These are phyloP conservation scores for Lactarius akahatsu DNA, from an alignment of 768 basidiomycete species.

Conservation along the genomic window DNA sequence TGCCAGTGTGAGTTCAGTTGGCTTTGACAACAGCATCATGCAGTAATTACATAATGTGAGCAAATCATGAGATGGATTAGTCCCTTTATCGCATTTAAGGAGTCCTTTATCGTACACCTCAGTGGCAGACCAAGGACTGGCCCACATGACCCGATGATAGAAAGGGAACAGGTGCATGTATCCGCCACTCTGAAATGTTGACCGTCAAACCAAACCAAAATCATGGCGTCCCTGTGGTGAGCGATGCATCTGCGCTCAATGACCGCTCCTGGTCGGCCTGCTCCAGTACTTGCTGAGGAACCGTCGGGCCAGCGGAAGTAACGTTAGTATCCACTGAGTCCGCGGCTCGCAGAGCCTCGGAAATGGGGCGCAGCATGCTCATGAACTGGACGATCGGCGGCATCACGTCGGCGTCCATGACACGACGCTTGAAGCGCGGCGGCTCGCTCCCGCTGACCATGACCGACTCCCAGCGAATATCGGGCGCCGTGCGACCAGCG, in stretches of 20 bases:
- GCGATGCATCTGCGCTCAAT: background rate
- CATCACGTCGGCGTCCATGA: background rate
- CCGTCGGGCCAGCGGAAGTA: background rate
- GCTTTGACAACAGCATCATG: no score
- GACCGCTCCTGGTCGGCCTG: background rate
- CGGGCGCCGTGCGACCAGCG: background rate
- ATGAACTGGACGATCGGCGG: slow-evolving; percentile 6
- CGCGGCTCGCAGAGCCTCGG: background rate
- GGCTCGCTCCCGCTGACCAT: slow-evolving; percentile 1
- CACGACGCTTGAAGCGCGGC: background rate
- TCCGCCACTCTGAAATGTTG: no score
- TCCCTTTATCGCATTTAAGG: no score
- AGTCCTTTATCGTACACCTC: no score
- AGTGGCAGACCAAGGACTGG: no score
- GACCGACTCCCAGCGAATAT: background rate
- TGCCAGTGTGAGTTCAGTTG: no score
- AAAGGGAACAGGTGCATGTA: no score
- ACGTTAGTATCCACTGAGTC: background rate
- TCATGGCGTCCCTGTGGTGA: background rate
- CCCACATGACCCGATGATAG: no score
- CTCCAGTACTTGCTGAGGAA: background rate
- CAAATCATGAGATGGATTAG: no score
- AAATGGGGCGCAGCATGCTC: slow-evolving; percentile 15
- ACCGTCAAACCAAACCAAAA: no score
- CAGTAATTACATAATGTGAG: no score